Percentiles rank a stretch among this genome's conserved stretches.
Evolutionary conservation across 78 protist genomes (phyloP).

Genomic region (Protostelium mycophagum): DNA sequence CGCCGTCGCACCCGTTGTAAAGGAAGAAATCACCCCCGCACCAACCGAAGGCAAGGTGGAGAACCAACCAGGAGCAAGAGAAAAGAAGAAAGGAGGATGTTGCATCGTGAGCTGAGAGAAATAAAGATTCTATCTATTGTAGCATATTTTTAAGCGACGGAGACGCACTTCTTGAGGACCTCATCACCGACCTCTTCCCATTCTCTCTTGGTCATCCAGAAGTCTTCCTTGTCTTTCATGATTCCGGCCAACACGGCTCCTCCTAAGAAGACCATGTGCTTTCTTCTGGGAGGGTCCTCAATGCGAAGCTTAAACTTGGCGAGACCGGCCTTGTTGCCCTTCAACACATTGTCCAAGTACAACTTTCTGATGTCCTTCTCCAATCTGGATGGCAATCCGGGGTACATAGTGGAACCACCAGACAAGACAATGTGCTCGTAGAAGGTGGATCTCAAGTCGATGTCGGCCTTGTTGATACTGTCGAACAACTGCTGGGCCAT

Average conservation of each 20-base stretch:
- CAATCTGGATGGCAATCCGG: conserved; percentile 92
- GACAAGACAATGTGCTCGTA: conserved; percentile 95
- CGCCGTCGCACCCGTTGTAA: no score
- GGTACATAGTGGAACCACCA: conserved; percentile 94
- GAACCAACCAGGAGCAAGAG: no score
- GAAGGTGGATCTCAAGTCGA: conserved; percentile 87
- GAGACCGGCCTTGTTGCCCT: conserved; percentile 71
- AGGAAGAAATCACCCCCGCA: no score
- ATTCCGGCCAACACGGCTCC: conserved; percentile 98
- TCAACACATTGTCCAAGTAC: conserved; percentile 74
- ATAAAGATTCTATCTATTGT: no score
- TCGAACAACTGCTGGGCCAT: conserved; percentile 87
- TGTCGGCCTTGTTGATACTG: conserved; percentile 88
- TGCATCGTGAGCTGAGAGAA: no score
- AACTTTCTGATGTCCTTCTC: conserved; percentile 92
- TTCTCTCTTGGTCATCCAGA: conserved; percentile 89
- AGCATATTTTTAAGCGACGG: conserved; percentile 2
- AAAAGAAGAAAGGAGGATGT: no score
- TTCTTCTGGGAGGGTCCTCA: conserved; percentile 98
- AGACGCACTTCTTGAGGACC: conserved; percentile 29
- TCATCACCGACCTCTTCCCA: conserved; percentile 83
- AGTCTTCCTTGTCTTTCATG: conserved; percentile 76
- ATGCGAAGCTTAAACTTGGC: conserved; percentile 87
- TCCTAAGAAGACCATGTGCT: conserved; percentile 99
- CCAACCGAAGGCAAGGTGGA: no score